Evolutionary conservation across 495 filamentous ascomycete species (phyloP).

Genomic region (Aspergillus asperescens): DNA sequence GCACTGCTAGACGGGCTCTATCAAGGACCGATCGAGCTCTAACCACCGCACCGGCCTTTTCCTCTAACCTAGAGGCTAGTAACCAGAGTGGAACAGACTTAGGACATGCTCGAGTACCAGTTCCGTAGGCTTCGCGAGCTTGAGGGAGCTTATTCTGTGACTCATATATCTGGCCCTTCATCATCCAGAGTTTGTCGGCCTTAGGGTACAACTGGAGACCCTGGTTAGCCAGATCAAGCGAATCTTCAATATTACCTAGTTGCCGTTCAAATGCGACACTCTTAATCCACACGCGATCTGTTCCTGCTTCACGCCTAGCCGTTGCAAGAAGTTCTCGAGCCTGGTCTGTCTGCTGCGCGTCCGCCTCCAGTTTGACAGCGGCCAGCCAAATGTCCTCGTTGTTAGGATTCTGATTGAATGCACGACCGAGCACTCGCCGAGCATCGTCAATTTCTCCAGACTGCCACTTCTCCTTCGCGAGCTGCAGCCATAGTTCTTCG

Average conservation of each 20-base stretch:
- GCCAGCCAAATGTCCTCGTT: constrained; percentile 97
- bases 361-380: constrained; percentile 90
- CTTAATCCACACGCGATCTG: constrained; percentile 95
- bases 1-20: constrained; percentile 75
- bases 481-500: constrained; percentile 92
- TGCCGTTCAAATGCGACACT: constrained; percentile 87
- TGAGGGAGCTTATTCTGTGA: constrained; percentile 67
- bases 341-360: constrained; percentile 71
- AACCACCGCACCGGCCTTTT: constrained; percentile 74
- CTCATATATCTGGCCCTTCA: constrained; percentile 97
- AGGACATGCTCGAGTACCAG: constrained; percentile 80
- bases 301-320: constrained; percentile 80
- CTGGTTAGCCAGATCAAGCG: constrained; percentile 80
- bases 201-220: constrained; percentile 84
- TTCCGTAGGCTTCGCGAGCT: constrained; percentile 85
- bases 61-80: constrained; percentile 80
- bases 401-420: constrained; percentile 88
- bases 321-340: constrained; percentile 74
- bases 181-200: constrained; percentile 90
- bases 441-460: constrained; percentile 80
- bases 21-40: constrained; percentile 92
- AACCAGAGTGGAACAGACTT: constrained; percentile 85
- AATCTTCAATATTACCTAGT: constrained; percentile 67
- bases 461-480: constrained; percentile 90
- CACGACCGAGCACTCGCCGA: constrained; percentile 70